Evolutionary conservation across 163 green algal genomes (phyloP), one percentile per base, ranked within the genome.

Genomic region (Coccomyxa subellipsoidea): DNA sequence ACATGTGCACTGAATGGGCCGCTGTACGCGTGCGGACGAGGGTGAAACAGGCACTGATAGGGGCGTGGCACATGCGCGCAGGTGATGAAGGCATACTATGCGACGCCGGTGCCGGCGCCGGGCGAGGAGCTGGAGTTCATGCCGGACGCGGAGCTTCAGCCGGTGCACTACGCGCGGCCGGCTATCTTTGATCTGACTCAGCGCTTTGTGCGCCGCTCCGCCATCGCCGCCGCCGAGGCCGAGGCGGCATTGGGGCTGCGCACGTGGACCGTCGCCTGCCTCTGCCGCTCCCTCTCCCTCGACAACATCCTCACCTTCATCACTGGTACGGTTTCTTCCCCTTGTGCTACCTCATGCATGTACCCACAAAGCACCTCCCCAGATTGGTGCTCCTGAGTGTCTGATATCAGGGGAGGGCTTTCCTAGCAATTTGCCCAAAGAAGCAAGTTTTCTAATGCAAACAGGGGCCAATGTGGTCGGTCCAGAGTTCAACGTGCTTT

Each of bases 231-330:
- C 29, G 83, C 85, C 9, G 80, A 87, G 78, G 79, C 85, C 34
- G 73, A 87, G 59, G 83, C 87, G 35, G 87, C 86, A n/a, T 85
- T 90, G 80, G 90, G 91, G 79, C 83, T 96, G 71, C 81, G 87
- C 38, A 75, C 80, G 39, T 96, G 93, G 93, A 87, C 90, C 34
- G 87, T 94, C 1, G 87, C 90, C 9, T 87, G 87, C 10, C 89
- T 96, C 80, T 95, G 91, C 81, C 92, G 91, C 75, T 85, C 77
- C 3, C 83, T 97, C 59, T 91, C 85, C 7, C 80, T 97, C 78
- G 91, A 95, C 3, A 94, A 90, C 88, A 85, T 97, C 36, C 76
- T 97, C 15, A 85, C 84, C 34, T 85, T 96, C 79, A 81, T 97
- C 18, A 92, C 92, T 9, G 92, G 91, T 87, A 15, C 18, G 35